Evolutionary conservation across 768 basidiomycete species (phyloP).

Genomic region (Serendipita sp.): DNA sequence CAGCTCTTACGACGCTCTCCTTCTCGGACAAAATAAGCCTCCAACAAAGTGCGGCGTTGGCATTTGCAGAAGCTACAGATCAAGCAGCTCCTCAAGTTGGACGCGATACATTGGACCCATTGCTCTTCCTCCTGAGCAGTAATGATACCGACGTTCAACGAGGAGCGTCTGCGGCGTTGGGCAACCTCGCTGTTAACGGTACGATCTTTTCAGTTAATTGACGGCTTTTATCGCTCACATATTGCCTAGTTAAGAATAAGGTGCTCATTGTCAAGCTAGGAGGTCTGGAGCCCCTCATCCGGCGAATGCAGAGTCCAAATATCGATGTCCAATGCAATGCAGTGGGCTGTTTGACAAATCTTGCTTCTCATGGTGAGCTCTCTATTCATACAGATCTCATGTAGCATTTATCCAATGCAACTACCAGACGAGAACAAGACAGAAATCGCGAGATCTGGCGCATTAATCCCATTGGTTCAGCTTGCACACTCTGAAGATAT

Average conservation of each 20-base stretch:
- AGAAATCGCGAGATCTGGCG: conserved; percentile 97
- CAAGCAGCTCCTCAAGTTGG: too few relatives aligned
- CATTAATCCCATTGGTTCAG: conserved; percentile 90
- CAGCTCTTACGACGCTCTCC: too few relatives aligned
- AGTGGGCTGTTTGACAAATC: conserved; percentile 95
- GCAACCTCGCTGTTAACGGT: conserved; percentile 95
- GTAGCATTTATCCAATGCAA: conserved; percentile 6
- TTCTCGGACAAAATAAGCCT: too few relatives aligned
- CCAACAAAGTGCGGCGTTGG: too few relatives aligned
- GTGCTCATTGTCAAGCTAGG: conserved; percentile 95
- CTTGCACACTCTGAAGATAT: conserved; percentile 96
- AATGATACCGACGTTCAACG: too few relatives aligned
- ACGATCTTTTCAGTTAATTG: conserved; percentile 1
- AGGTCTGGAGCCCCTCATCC: conserved; percentile 90
- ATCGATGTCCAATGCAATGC: conserved; percentile 99
- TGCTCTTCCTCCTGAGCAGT: too few relatives aligned
- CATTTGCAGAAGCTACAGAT: too few relatives aligned
- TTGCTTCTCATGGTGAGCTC: conserved; percentile 84
- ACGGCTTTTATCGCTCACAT: background rate
- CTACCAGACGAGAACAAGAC: conserved; percentile 93
- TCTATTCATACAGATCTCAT: conserved; percentile 7
- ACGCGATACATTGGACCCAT: too few relatives aligned
- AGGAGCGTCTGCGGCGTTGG: too few relatives aligned
- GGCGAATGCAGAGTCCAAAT: conserved; percentile 97
- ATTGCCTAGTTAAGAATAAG: conserved; percentile 79